Evolutionary conservation across 2,329 filamentous ascomycete genomes (phyloP).

Genomic region (Raffaelea albimanens): DNA sequence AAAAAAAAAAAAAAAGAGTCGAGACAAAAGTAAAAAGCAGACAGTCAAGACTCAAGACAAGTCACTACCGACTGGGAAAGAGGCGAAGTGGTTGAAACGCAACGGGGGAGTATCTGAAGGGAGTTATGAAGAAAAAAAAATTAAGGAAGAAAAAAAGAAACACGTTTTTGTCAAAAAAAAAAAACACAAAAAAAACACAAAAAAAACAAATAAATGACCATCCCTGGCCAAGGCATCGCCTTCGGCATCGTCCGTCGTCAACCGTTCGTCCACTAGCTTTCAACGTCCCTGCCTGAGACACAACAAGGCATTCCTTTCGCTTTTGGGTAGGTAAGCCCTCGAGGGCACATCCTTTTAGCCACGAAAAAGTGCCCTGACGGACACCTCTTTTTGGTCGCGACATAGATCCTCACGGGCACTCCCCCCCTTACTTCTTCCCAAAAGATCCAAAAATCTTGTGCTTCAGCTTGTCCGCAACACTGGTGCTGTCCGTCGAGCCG

Average conservation of each 20-base stretch:
- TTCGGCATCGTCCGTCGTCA: not conserved
- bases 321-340: not conserved
- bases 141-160: not conserved
- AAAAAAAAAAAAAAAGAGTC: not conserved
- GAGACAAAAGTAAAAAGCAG: not conserved
- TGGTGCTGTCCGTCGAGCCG: conserved; percentile 19
- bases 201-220: not conserved
- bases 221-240: not conserved
- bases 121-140: not conserved
- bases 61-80: not conserved
- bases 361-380: not conserved
- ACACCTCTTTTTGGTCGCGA: not conserved
- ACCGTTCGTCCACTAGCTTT: no score
- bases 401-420: not conserved
- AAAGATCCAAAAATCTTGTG: conserved; percentile 40
- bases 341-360: not conserved
- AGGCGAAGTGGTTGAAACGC: not conserved
- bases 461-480: conserved; percentile 50
- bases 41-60: not conserved
- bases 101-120: not conserved
- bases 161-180: no score
- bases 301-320: not conserved
- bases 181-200: not conserved
- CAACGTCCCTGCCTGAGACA: no score
- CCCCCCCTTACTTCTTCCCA: conserved; percentile 28